Base-by-base conservation (phyloP, 257 asterid genomes). In the Solanum sparsipilum region DNA sequence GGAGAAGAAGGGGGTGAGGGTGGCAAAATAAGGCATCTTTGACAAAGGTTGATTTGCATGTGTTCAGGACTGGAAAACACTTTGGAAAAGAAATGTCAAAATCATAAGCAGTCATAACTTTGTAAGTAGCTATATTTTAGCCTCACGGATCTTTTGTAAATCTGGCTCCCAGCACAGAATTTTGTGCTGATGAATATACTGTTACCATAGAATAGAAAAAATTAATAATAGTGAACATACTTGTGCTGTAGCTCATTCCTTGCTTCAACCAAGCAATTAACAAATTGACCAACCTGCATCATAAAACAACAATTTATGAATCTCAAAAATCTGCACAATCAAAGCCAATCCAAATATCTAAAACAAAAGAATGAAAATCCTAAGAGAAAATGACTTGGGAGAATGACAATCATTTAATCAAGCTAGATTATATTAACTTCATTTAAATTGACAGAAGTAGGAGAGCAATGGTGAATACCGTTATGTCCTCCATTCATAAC, bases 281-380 rank as follows among this genome's bases (percentile, higher is more conserved):
- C 94, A 83, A 95, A 96, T 86, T 93, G 93, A 56, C 93, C 95
- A 88, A 94, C 93, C 98, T 95, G 94, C 93, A 94, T 88, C 83
- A 56, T 65, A 70, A 39, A 32, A 82, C 16, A 82, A 82, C 20
- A 29, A 82, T 48, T 44, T 48, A 48, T 0, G 31, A 20, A 29
- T 29, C 44, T 82, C 68, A 48, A 82, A 81, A 32, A 31, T 18
- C 44, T 82, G 44, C 39, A 82, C 29, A 15, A 82, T 65, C 65
- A 82, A 82, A 82, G 21, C 71, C 86, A 48, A 18, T 48, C 70
- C 44, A 82, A 20, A 29, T 20, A 82, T 48, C 35, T 82, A 82
- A 46, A 46, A 48, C 44, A 6, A 31, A 48, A 48, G 44, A 29
- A 48, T 48, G 85, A 18, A 81, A 48, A 31, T 18, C 27, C 68